Conservation (phyloP, 176 grass and related monocot genomes). For the Ensete ventricosum region DNA sequence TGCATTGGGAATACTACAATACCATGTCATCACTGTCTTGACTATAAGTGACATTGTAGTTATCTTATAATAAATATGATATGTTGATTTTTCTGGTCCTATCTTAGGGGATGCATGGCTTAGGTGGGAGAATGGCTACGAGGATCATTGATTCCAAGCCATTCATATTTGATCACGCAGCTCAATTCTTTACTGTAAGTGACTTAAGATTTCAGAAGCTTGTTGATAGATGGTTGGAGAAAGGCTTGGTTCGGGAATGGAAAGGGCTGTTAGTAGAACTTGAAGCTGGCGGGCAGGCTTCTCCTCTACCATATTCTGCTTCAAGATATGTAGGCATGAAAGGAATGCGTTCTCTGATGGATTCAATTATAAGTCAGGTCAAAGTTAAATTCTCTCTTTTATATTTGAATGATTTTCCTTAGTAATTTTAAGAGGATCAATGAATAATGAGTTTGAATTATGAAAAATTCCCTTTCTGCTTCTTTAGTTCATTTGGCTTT, state of each 20-base stretch:
- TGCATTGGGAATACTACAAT: neutral
- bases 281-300: constrained; percentile 51
- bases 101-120: constrained; percentile 65
- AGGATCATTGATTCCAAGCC: constrained; percentile 31
- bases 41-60: neutral
- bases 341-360: constrained; percentile 70
- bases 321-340: constrained; percentile 54
- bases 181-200: constrained; percentile 75
- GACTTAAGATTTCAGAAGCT: constrained; percentile 70
- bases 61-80: constrained; percentile 2
- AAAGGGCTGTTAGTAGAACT: constrained; percentile 60
- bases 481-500: neutral
- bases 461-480: neutral
- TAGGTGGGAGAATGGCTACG: constrained; percentile 88
- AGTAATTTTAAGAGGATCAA: neutral
- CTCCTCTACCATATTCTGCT: constrained; percentile 23
- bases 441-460: neutral
- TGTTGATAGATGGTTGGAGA: constrained; percentile 53
- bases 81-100: constrained; percentile 19
- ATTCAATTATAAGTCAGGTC: constrained; percentile 67
- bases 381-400: neutral
- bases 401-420: neutral
- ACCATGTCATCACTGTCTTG: neutral
- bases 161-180: constrained; percentile 80
- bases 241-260: constrained; percentile 63